Evolutionary conservation across 148 eudicot genomes (phyloP), one percentile per base, ranked within the genome.

Genomic region (Bassia scoparia): DNA sequence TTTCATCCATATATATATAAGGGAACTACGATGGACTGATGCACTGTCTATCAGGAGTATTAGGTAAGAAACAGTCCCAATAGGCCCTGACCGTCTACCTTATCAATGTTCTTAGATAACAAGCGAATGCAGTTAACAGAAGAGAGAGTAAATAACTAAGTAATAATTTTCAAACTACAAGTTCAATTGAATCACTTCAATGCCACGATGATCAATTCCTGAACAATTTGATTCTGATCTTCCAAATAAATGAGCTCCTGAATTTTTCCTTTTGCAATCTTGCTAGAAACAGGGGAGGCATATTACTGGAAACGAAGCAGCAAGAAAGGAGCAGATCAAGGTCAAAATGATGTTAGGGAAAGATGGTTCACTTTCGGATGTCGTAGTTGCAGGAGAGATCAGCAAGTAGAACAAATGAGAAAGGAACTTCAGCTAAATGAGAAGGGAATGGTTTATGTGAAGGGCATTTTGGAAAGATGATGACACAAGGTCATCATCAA

Each of bases 361-460:
- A 3, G 96, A 89, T 34, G 96, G 93, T 26, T 80, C 73, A 44
- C 73, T 94, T 44, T 85, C 91, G 1, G 96, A 94, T 79, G 71
- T 94, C 27, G 33, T 91, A 26, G 98, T 94, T 56, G 95, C 89
- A 69, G 98, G 98, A 16, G 98, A 93, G 98, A 93, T 78, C 82
- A 79, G 70, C 97, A 93, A 60, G 90, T 93, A 2, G 98, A 93
- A 20, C 89, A 89, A 78, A 74, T 93, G 85, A 84, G 98, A 67
- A 93, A 83, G 86, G 96, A 93, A 76, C 88, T 90, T 48, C 86
- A 85, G 79, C 78, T 91, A 31, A 84, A 79, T 70, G 98, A 94
- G 67, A 94, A 94, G 79, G 98, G 93, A 62, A 94, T 94, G 98
- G 93, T 94, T 7, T 94, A 94, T 83, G 98, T 94, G 34, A 94